Conservation (phyloP, 2,329 filamentous ascomycete species). For the Ophiocordyceps camponoti-leonardi region DNA sequence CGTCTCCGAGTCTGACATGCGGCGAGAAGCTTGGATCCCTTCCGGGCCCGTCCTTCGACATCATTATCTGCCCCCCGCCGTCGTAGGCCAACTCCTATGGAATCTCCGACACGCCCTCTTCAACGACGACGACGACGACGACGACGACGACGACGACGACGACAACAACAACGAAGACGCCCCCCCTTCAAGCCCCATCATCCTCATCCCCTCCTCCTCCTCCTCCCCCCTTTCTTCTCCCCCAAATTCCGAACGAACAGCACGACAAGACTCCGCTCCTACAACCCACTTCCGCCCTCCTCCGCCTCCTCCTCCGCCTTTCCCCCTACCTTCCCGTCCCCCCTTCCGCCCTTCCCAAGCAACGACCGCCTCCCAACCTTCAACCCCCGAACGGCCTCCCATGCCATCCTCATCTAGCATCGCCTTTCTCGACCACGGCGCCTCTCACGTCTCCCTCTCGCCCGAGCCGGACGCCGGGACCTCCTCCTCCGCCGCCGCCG, state of each 20-base stretch:
- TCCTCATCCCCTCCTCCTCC: neutral
- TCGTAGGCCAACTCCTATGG: conserved; percentile 38
- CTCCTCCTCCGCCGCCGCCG: too few relatives aligned
- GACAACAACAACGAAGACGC: conserved; percentile 4
- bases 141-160: conserved; percentile 7
- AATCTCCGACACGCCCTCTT: conserved; percentile 37
- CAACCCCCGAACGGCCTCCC: conserved; percentile 12
- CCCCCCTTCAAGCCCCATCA: conserved; percentile 1
- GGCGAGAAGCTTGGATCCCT: conserved; percentile 34
- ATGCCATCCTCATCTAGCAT: conserved; percentile 8
- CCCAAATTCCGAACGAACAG: neutral
- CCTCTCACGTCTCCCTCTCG: conserved; percentile 3
- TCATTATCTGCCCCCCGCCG: conserved; percentile 35
- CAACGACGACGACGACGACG: conserved; percentile 8
- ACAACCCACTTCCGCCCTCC: neutral
- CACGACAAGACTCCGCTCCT: neutral
- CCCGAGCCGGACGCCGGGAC: conserved; percentile 1
- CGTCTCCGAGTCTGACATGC: conserved; percentile 31
- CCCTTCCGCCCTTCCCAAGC: conserved; percentile 14
- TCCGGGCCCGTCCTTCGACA: conserved; percentile 31
- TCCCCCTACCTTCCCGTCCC: conserved; percentile 3
- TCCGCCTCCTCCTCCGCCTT: conserved; percentile 1
- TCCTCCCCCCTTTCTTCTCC: neutral
- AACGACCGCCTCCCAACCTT: conserved; percentile 18
- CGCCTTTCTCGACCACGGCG: conserved; percentile 10